Base-by-base conservation (phyloP, 495 filamentous ascomycete species). In the Lasiosphaeriaceae sp. region DNA sequence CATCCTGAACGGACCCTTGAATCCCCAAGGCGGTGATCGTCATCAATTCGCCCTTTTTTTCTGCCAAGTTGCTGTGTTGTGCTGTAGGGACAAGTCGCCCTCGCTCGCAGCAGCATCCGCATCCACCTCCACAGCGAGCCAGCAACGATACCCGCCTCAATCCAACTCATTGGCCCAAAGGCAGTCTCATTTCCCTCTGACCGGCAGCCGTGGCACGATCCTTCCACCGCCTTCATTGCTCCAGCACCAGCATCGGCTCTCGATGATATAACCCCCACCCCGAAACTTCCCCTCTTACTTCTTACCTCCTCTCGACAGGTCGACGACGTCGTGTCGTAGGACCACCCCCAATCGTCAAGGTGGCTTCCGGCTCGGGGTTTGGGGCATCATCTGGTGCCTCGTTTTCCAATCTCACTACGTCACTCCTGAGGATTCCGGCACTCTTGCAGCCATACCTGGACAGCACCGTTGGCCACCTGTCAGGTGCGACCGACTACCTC, bases 401-500 rank as follows among this genome's bases (percentile, higher is more conserved):
- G 47, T 54, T 74, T 60, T 63, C 74, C 57, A 70, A 67, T 57
- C 57, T 77, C 50, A 66, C 71, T 39, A 70, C 72, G 20, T 62
- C 71, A 29, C 60, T 76, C 41, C 64, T 77, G 57, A 62, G 63
- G 39, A 51, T 71, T 8, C 74, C 74, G 50, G 68, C 76, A 45
- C 58, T 76, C 44, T 55, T 81, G 54, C 78, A 80, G 59, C 68
- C 68, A 52, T 79, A 78, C 66, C 54, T 82, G 57, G 71, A 75
- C 52, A 70, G 68, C 44, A 71, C 74, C 24, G 55, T 76, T 58
- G 62, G 61, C 43, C 69, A 73, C 52, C 61, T 87, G 50, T 75
- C 80, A 51, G 78, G 77, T 62, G 71, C 84, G 56, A 80, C 77
- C 63, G 75, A 80, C 49, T 83, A 80, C 52, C 69, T 85, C 59